Base-by-base conservation (phyloP, 352 stramenopile species). In the Phytophthora chlamydospora region DNA sequence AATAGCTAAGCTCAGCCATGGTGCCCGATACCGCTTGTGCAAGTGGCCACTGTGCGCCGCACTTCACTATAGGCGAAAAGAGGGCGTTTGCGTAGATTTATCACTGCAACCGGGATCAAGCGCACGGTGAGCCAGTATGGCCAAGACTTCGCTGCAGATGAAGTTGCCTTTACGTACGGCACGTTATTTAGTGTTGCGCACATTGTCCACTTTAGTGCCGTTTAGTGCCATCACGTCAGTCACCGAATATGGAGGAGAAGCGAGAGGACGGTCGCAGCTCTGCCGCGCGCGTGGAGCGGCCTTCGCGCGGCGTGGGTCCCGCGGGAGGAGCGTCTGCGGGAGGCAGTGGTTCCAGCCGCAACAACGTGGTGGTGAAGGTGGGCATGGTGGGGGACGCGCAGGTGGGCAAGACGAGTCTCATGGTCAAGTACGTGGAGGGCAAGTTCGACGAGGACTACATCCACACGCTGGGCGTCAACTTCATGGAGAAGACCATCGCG, bases 371-470 rank as follows among this genome's bases (percentile, higher is more conserved):
- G 41, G 85, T 96, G 14, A 96, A 98, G 56, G 90, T 98, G 31
- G 93, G 93, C 47, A 98, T 98, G 89, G 94, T 98, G 24, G 94
- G 93, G 35, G 93, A 98, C 63, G 91, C 91, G 38, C 92, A 97
- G 55, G 92, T 98, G 43, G 94, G 94, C 44, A 98, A 98, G 66
- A 98, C 94, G 17, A 98, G 91, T 51, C 85, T 98, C 61, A 98
- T 98, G 94, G 93, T 98, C 68, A 97, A 97, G 62, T 98, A 98
- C 73, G 93, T 98, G 21, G 91, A 98, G 56, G 92, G 93, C 69
- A 97, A 97, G 75, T 98, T 98, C 68, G 94, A 98, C 71, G 92
- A 98, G 62, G 91, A 98, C 62, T 98, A 98, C 73, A 98, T 98
- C 73, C 93, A 98, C 87, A 98, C 94, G 16, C 76, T 98, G 41